Evolutionary conservation across 768 basidiomycete species (phyloP).

Genomic region (Hemileccinum rubropunctum): DNA sequence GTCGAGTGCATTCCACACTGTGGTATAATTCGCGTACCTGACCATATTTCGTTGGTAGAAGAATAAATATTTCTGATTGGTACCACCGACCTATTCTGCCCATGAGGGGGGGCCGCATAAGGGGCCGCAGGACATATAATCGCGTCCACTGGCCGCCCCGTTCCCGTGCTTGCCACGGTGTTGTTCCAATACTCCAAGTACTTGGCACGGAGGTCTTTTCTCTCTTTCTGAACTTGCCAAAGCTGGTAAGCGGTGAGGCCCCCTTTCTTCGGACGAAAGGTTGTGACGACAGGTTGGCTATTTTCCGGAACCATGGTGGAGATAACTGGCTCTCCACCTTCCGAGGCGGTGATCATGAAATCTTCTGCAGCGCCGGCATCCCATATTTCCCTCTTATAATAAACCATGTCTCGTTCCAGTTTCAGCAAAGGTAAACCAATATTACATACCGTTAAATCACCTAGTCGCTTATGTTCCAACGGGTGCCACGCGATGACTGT

Average conservation of each 20-base stretch:
- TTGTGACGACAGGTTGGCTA: conserved; percentile 4
- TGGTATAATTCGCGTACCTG: conserved; percentile 54
- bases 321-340: conserved; percentile 55
- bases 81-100: conserved; percentile 45
- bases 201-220: conserved; percentile 45
- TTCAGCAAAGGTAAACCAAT: not conserved
- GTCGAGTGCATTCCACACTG: conserved; percentile 68
- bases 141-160: conserved; percentile 73
- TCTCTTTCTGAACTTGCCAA: conserved; percentile 63
- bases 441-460: conserved; percentile 37
- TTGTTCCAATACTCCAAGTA: conserved; percentile 65
- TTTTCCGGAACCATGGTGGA: conserved; percentile 41
- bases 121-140: conserved; percentile 66
- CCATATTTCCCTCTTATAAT: conserved; percentile 40
- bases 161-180: conserved; percentile 51
- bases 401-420: not conserved
- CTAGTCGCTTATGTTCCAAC: conserved; percentile 48
- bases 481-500: conserved; percentile 72
- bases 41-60: not conserved
- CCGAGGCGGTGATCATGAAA: conserved; percentile 33
- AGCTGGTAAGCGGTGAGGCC: conserved; percentile 53
- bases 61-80: not conserved
- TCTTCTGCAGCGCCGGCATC: conserved; percentile 49
- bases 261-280: conserved; percentile 27
- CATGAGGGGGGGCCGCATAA: conserved; percentile 62